A percentile compares a stretch with the other conserved stretches of the same genome.
Evolutionary conservation across 331 rosid species (phyloP).

Genomic region (Quercus tomentella): DNA sequence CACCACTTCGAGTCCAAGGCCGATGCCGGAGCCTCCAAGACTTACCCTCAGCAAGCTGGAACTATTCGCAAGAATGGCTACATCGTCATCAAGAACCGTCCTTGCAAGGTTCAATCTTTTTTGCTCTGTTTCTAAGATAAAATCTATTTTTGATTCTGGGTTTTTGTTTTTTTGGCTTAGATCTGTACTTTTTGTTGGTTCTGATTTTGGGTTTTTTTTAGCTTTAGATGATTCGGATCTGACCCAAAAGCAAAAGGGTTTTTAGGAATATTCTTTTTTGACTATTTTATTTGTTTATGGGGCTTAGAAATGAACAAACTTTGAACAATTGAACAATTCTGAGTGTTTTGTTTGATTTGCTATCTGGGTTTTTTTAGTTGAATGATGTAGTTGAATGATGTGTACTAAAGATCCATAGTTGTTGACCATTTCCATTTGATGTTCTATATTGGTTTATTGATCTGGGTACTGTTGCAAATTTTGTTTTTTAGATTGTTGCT

Average conservation of each 20-base stretch:
- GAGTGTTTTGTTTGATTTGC: too few species aligned
- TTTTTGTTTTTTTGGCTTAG: background rate
- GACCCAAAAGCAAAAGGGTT: too few species aligned
- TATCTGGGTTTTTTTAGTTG: background rate
- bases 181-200: too few species aligned
- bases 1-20: slow-evolving; percentile 82
- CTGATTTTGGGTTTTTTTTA: too few species aligned
- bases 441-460: too few species aligned
- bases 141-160: background rate
- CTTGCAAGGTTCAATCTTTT: slow-evolving; percentile 54
- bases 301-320: background rate
- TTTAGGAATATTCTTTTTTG: too few species aligned
- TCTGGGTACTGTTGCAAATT: too few species aligned
- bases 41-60: slow-evolving; percentile 72
- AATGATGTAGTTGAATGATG: background rate
- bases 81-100: slow-evolving; percentile 62
- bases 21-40: slow-evolving; percentile 75
- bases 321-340: too few species aligned
- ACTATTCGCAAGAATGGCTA: slow-evolving; percentile 73
- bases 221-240: too few species aligned
- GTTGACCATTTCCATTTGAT: background rate
- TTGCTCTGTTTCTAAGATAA: background rate
- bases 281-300: background rate
- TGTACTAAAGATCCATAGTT: background rate
- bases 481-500: too few species aligned